Base-by-base conservation (phyloP, 2,329 filamentous ascomycete species). In the Trichothecium roseum region DNA sequence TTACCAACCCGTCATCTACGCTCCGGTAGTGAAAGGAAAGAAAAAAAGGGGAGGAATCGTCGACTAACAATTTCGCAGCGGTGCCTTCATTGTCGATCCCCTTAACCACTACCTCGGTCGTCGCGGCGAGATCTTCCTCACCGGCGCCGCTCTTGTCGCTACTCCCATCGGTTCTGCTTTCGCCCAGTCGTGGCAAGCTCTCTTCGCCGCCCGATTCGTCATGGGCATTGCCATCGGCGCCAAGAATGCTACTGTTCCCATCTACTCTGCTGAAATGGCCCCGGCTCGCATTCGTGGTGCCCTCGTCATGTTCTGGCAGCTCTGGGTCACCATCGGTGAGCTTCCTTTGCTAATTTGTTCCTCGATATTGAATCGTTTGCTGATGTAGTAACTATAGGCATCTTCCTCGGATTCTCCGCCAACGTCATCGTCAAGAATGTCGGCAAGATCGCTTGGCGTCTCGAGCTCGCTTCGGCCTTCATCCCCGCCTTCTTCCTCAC, bases 221-320 rank as follows among this genome's bases (percentile, higher is more conserved):
- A 66, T 84, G 38, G 81, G 81, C 1, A 68, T 85, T 29, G 79
- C 74, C 2, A 78, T 83, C 42, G 79, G 78, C 6, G 66, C 74
- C 24, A 82, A 82, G 50, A 71, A 72, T 10, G 68, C 67, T 5
- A 74, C 67, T 1, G 72, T 78, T 0, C 82, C 83, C 0, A 74
- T 87, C 31, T 87, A 84, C 46, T 75, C 79, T 1, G 81, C 82
- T 2, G 82, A 86, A 52, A 81, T 73, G 32, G 69, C 76, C 0
- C 81, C 81, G 0, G 74, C 79, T 3, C 50, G 63, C 5, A 77
- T 85, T 35, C 72, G 81, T 43, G 80, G 81, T 43, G 81, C 78
- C 9, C 63, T 89, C 8, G 81, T 86, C 42, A 88, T 89, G 83
- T 78, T 77, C 46, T 88, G 83, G 82, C 68, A 56, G 40, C 41